phyloP scores from a whole-genome alignment of 164 flowering plant genomes.

The Vitis vinifera region DNA sequence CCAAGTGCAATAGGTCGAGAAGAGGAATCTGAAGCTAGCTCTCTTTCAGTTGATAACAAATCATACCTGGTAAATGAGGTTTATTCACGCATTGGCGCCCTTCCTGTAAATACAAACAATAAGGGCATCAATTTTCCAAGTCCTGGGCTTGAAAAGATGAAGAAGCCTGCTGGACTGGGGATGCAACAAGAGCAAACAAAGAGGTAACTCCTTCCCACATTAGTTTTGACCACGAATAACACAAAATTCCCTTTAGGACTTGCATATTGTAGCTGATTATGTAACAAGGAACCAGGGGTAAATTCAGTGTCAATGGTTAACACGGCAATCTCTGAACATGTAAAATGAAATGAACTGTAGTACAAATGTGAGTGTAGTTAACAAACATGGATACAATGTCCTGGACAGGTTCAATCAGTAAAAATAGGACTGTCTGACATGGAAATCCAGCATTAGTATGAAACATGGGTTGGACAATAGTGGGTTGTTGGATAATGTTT shows the following conservation, averaged over 20 bases:
- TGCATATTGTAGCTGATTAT: background rate
- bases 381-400: background rate
- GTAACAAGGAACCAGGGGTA: background rate
- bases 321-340: no score
- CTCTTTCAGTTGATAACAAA: slow-evolving; percentile 78
- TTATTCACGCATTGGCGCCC: slow-evolving; percentile 39
- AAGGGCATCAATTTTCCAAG: slow-evolving; percentile 32
- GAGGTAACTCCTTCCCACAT: slow-evolving; percentile 39
- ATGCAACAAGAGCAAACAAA: slow-evolving; percentile 39
- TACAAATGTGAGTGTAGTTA: background rate
- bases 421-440: background rate
- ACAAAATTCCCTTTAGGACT: background rate
- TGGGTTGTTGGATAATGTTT: background rate
- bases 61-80: slow-evolving; percentile 37
- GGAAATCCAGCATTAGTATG: background rate
- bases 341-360: no score
- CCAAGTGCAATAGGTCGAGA: slow-evolving; percentile 69
- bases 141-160: slow-evolving; percentile 28
- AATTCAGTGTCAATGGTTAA: background rate
- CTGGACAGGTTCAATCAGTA: background rate
- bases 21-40: slow-evolving; percentile 98
- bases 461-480: background rate
- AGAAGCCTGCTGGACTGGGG: slow-evolving; percentile 34
- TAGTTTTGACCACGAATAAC: background rate
- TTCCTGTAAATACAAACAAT: slow-evolving; percentile 40